Evolutionary conservation across 2,329 filamentous ascomycete genomes (phyloP).

Genomic region (Beauveria caledonica): DNA sequence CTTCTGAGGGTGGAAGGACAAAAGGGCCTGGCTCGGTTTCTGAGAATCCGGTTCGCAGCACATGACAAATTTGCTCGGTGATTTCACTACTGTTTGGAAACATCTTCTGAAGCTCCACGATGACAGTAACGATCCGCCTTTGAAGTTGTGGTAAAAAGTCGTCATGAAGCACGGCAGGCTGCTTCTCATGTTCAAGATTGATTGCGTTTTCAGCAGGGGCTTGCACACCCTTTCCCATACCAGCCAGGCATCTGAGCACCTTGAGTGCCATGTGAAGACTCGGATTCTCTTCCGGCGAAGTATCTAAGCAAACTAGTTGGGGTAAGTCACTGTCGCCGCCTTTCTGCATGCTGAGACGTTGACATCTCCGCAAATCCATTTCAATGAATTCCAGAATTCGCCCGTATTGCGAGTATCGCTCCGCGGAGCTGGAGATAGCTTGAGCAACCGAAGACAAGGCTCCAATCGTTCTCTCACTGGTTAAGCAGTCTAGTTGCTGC

Average conservation of each 20-base stretch:
- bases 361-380: constrained; percentile 37
- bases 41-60: constrained; percentile 66
- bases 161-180: constrained; percentile 10
- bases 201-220: constrained; percentile 57
- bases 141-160: constrained; percentile 30
- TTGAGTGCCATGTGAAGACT: constrained; percentile 40
- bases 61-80: constrained; percentile 61
- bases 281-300: constrained; percentile 32
- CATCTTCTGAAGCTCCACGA: constrained; percentile 38
- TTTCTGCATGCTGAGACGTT: neutral
- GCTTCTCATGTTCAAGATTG: constrained; percentile 51
- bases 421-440: constrained; percentile 51
- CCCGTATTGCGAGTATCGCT: constrained; percentile 45
- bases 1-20: constrained; percentile 58
- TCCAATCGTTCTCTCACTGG: constrained; percentile 65
- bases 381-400: constrained; percentile 55
- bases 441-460: constrained; percentile 71
- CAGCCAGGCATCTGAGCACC: constrained; percentile 59
- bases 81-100: constrained; percentile 58
- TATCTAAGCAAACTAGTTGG: constrained; percentile 16
- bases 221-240: constrained; percentile 65
- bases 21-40: constrained; percentile 70
- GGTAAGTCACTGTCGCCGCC: neutral
- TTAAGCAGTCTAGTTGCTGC: constrained; percentile 51
- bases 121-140: constrained; percentile 36